Conservation (phyloP, 805 yeast species). For the Candida qinlingensis region DNA sequence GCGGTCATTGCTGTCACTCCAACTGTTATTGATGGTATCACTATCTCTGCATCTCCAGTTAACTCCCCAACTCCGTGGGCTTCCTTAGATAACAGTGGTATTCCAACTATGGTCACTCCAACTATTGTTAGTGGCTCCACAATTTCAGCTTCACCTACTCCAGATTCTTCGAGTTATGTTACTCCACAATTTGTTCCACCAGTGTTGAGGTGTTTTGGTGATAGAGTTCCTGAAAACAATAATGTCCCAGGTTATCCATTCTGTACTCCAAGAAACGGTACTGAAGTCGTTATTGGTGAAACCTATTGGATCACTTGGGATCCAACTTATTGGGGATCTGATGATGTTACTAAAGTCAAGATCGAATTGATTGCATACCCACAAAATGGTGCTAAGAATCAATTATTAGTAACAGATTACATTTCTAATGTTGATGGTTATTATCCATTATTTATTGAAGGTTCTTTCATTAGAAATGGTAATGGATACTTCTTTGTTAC, state of each 20-base stretch:
- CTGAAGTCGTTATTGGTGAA: constrained; percentile 42
- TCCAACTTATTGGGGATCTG: constrained; percentile 37
- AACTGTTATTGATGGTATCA: constrained; percentile 40
- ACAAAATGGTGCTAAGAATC: constrained; percentile 26
- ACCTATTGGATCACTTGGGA: constrained; percentile 47
- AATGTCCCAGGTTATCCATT: constrained; percentile 33
- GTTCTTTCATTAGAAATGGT: constrained; percentile 23
- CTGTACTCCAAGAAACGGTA: constrained; percentile 35
- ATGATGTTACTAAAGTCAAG: constrained; percentile 30
- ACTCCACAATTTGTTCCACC: constrained; percentile 36
- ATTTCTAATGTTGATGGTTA: constrained; percentile 35
- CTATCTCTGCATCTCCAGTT: constrained; percentile 36
- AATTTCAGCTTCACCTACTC: constrained; percentile 37
- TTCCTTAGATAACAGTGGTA: constrained; percentile 39
- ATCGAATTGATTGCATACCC: constrained; percentile 32
- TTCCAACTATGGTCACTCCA: constrained; percentile 38
- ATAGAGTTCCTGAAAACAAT: constrained; percentile 30
- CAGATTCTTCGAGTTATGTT: constrained; percentile 31
- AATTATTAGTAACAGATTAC: constrained; percentile 30
- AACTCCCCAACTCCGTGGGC: constrained; percentile 37
- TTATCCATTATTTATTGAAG: constrained; percentile 31
- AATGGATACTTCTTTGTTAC: constrained; percentile 34
- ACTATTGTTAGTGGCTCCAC: constrained; percentile 31
- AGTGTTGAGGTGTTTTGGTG: constrained; percentile 39
- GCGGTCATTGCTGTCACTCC: constrained; percentile 45